Conservation (phyloP, 2,329 filamentous ascomycete genomes). For the Calonectria fujianensis region DNA sequence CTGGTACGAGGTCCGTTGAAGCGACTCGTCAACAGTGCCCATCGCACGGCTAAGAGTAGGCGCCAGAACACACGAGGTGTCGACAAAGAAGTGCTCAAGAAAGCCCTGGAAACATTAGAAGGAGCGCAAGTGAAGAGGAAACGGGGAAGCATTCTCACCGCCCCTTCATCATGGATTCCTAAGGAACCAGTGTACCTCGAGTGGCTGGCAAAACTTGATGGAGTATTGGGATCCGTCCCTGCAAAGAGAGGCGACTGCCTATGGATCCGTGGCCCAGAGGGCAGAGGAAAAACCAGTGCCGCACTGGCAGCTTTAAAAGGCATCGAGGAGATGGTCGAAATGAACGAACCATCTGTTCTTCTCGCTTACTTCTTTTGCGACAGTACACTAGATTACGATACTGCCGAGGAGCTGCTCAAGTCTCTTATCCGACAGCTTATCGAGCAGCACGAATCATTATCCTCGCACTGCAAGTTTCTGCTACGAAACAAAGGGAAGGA, state of each 20-base stretch:
- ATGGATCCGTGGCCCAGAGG: constrained; percentile 64
- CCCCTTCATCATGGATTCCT: constrained; percentile 62
- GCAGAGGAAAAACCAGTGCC: constrained; percentile 65
- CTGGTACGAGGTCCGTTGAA: constrained; percentile 62
- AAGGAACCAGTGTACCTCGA: constrained; percentile 60
- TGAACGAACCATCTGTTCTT: constrained; percentile 49
- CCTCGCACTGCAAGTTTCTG: constrained; percentile 60
- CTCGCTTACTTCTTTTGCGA: constrained; percentile 66
- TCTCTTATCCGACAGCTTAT: constrained; percentile 64
- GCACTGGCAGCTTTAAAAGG: constrained; percentile 62
- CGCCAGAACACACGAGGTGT: constrained; percentile 61
- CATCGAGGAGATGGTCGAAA: constrained; percentile 57
- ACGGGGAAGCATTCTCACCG: constrained; percentile 51
- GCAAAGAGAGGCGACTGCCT: constrained; percentile 57
- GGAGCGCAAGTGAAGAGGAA: constrained; percentile 61
- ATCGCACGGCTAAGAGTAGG: constrained; percentile 60
- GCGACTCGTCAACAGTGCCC: constrained; percentile 60
- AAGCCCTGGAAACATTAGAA: constrained; percentile 59
- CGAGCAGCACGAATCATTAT: constrained; percentile 57
- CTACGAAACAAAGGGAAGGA: constrained; percentile 51
- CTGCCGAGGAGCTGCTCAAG: constrained; percentile 64
- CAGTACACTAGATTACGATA: constrained; percentile 59
- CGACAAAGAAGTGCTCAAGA: constrained; percentile 58
- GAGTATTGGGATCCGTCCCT: not conserved
- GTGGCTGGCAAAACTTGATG: constrained; percentile 57